Base-by-base conservation (phyloP, 371 early-diverging fungal species). In the Zopfochytrium polystomum region DNA sequence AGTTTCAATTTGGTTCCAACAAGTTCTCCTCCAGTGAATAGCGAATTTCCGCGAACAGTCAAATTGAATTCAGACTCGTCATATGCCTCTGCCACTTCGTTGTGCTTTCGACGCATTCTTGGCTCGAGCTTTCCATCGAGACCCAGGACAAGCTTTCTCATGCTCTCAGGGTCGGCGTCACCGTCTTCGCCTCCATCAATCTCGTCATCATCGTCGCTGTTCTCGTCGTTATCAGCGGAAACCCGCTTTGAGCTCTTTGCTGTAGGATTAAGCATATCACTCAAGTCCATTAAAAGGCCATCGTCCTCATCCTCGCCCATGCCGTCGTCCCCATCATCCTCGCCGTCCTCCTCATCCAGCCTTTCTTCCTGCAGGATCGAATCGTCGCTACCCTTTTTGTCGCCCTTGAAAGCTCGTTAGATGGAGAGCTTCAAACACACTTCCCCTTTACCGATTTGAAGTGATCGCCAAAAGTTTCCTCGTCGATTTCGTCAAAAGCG, bases 401-500 rank as follows among this genome's bases (percentile, higher is more conserved):
- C 31, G 43, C 7, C 29, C 27, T 23, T n/a, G 7, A 13, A 22
- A n/a, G 3, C 52, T 20, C 52, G 49, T 26, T 50, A 25, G 30
- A 22, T n/a, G 31, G 43, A 13, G 27, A 43, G 30, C 30, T 55
- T 44, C 31, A 35, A 49, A 46, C 35, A 32, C 23, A 20, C 18
- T 4, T 4, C 29, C 42, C 33, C 49, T 15, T 51, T 33, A 23
- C n/a, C 29, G 0, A 23, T 34, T 27, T 54, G 55, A 80, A 76
- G 65, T 85, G 90, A 42, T 73, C 73, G 31, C 84, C 90, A 57
- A 87, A 93, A 47, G 83, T 75, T 47, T 91, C 90, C 51, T 93
- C 92, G 61, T 93, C 95, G 45, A 79, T 82, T 5, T 82, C 87
- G 52, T 89, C 82, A 69, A 93, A 93, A 9, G 95, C 94, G 42